phyloP scores from a whole-genome alignment of 176 grass and related monocot species.

The barley (Hordeum vulgare) region DNA sequence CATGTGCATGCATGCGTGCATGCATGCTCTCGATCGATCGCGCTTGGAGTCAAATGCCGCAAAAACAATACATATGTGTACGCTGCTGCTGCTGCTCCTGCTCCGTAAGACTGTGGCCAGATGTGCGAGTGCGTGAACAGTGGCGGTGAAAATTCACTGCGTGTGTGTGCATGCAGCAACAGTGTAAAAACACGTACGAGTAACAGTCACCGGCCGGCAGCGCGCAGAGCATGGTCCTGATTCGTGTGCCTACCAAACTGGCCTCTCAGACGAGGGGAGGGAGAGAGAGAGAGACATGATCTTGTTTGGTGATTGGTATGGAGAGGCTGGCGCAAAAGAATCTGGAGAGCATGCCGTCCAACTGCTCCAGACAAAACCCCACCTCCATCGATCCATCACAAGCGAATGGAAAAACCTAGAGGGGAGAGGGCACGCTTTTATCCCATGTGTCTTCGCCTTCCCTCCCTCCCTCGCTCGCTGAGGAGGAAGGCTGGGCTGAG shows the following conservation, averaged over 20 bases:
- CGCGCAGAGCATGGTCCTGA: slow-evolving; percentile 29
- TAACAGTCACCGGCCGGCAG: slow-evolving; percentile 23
- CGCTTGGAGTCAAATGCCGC: not conserved
- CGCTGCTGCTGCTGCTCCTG: not conserved
- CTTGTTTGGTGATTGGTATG: slow-evolving; percentile 44
- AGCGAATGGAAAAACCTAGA: slow-evolving; percentile 30
- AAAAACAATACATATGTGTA: not conserved
- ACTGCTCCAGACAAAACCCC: slow-evolving; percentile 83
- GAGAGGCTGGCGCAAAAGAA: slow-evolving; percentile 58
- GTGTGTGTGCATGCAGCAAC: not conserved
- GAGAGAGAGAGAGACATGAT: slow-evolving; percentile 26
- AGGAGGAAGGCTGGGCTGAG: not conserved
- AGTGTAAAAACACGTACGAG: not conserved
- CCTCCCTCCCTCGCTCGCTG: not conserved
- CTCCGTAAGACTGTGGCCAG: not conserved
- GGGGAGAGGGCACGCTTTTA: not conserved
- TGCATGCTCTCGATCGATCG: not conserved
- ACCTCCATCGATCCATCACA: slow-evolving; percentile 28
- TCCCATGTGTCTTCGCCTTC: not conserved
- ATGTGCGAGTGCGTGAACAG: not conserved
- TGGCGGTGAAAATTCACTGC: not conserved
- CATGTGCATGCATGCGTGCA: too few species aligned
- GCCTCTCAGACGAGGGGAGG: not conserved
- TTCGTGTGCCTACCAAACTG: slow-evolving; percentile 21
- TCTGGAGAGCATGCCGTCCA: slow-evolving; percentile 60